Evolutionary conservation across 179 eudicot species (phyloP).

Genomic region (Amaranthus tricolor): DNA sequence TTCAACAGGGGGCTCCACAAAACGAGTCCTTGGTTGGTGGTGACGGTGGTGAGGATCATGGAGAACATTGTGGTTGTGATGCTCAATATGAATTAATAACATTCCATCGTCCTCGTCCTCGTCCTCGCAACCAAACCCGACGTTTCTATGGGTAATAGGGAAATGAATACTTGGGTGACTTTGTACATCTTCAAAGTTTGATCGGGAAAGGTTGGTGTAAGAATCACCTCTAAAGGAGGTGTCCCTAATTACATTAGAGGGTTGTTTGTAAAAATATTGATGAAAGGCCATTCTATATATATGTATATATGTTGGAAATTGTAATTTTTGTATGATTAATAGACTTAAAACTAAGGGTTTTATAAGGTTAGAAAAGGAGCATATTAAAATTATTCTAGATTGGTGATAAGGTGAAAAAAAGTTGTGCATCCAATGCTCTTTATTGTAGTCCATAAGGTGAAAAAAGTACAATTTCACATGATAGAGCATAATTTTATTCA

Average conservation of each 20-base stretch:
- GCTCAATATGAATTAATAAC: not conserved
- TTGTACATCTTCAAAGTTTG: not conserved
- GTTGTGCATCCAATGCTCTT: slow-evolving; percentile 30
- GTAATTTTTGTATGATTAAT: not conserved
- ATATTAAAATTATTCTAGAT: slow-evolving; percentile 17
- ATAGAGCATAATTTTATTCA: too few relatives aligned
- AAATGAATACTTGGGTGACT: slow-evolving; percentile 16
- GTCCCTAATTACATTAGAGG: slow-evolving; percentile 2
- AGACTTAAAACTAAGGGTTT: slow-evolving; percentile 6
- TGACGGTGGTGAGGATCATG: slow-evolving; percentile 1
- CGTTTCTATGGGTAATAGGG: not conserved
- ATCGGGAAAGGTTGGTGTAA: not conserved
- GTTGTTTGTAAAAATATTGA: not conserved
- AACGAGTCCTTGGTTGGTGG: slow-evolving; percentile 17
- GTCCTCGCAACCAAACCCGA: too few relatives aligned
- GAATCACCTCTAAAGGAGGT: slow-evolving; percentile 5
- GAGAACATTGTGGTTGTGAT: slow-evolving; percentile 2
- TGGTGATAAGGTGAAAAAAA: slow-evolving; percentile 24
- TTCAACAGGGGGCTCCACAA: slow-evolving; percentile 1
- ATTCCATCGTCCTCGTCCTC: slow-evolving; percentile 7
- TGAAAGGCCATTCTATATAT: slow-evolving; percentile 18
- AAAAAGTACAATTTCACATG: too few relatives aligned
- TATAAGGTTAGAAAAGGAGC: slow-evolving; percentile 8
- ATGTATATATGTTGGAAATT: slow-evolving; percentile 3
- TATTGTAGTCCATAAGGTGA: not conserved